These are phyloP conservation scores for Beauveria sp. DNA, from an alignment of 2,329 filamentous ascomycete genomes.

Conservation along the genomic window DNA sequence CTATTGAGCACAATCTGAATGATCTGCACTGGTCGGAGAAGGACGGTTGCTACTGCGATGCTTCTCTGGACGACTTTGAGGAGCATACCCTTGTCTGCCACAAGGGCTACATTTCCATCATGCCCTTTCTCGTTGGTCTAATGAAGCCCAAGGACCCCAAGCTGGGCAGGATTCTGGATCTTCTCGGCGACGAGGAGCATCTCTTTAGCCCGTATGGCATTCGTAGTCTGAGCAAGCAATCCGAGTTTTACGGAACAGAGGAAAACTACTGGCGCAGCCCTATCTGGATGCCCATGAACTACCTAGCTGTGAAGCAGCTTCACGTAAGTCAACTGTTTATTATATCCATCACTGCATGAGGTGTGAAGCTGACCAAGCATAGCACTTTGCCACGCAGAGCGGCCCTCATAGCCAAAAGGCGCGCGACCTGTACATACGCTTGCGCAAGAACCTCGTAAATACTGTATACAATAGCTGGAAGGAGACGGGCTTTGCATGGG, in stretches of 20 bases:
- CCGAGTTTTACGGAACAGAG: conserved; percentile 75
- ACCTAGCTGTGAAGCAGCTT: conserved; percentile 72
- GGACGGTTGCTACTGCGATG: conserved; percentile 82
- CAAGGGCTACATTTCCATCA: conserved; percentile 90
- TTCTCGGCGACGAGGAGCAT: conserved; percentile 73
- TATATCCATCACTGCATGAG: background rate
- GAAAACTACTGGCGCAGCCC: conserved; percentile 98
- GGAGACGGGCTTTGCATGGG: conserved; percentile 93
- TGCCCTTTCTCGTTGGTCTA: conserved; percentile 84
- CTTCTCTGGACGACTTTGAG: conserved; percentile 91
- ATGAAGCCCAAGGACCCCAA: conserved; percentile 65
- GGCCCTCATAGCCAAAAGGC: conserved; percentile 66
- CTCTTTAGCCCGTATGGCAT: conserved; percentile 90
- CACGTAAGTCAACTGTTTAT: conserved; percentile 48
- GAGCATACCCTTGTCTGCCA: conserved; percentile 87
- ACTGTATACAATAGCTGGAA: conserved; percentile 86
- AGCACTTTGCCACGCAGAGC: conserved; percentile 57
- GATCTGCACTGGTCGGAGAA: conserved; percentile 88
- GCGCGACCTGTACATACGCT: conserved; percentile 62
- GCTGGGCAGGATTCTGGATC: conserved; percentile 65
- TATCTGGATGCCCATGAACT: conserved; percentile 96
- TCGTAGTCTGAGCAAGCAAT: conserved; percentile 76
- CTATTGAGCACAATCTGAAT: conserved; percentile 78
- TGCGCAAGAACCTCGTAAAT: conserved; percentile 78
- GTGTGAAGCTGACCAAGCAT: conserved; percentile 2